These are phyloP conservation scores for Trifolium dubium DNA, from an alignment of 306 rosid genomes.

Conservation along the genomic window DNA sequence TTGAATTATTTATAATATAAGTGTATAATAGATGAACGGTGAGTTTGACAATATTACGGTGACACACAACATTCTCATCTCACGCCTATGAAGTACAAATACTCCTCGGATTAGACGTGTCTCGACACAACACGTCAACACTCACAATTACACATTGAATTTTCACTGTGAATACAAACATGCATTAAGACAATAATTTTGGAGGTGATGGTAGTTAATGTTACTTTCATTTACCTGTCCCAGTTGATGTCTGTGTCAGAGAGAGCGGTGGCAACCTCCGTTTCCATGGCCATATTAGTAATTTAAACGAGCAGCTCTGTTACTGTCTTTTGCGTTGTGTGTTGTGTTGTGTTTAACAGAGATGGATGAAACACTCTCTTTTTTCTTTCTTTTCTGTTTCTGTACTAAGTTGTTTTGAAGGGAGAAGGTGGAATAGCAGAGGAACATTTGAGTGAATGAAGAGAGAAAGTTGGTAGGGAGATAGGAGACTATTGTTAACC, in stretches of 20 bases:
- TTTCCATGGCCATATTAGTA: conserved; percentile 49
- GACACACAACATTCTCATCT: too few relatives aligned
- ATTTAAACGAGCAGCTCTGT: neutral
- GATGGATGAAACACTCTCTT: neutral
- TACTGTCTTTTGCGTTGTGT: neutral
- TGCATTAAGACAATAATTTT: neutral
- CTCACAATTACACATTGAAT: too few relatives aligned
- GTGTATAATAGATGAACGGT: neutral
- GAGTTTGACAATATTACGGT: too few relatives aligned
- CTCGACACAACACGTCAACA: too few relatives aligned
- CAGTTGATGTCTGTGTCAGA: conserved; percentile 83
- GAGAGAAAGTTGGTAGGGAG: neutral
- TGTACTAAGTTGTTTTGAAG: neutral
- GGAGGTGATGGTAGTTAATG: neutral
- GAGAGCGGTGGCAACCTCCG: conserved; percentile 52
- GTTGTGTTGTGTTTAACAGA: neutral
- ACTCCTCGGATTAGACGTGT: too few relatives aligned
- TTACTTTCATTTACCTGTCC: conserved; percentile 56
- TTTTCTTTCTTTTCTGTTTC: neutral
- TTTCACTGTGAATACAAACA: too few relatives aligned
- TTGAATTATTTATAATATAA: too few relatives aligned
- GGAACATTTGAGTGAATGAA: conserved; percentile 1
- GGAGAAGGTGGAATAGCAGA: neutral
- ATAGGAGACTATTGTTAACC: neutral
- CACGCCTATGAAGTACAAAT: too few relatives aligned